Evolutionary conservation across 768 basidiomycete genomes (phyloP), one percentile per base, ranked within the genome.

Genomic region (Phlebiopsis gigantea): DNA sequence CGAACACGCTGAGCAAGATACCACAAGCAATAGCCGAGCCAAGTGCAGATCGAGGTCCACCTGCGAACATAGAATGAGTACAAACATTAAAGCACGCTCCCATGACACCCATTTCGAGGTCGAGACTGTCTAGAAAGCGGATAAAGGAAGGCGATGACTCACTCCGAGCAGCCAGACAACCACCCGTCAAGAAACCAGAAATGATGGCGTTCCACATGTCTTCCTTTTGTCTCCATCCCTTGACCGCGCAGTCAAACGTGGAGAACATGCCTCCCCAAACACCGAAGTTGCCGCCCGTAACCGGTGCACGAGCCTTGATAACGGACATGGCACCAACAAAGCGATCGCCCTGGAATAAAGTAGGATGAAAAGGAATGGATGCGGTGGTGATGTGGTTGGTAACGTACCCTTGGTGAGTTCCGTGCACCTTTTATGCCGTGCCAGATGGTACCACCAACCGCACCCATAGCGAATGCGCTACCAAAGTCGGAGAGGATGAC

Each of bases 121-220:
- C 15, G 34, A 53, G 19, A 24, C 22, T 5, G 22, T 22, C 5
- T 7, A 29, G 17, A 28, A 4, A 48, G 46, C 46, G 21, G 28
- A n/a, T n/a, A 22, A 22, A 21, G 22, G 17, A 12, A 53, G 9
- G 22, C 34, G 22, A 26, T 21, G 28, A 85, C 91, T 73, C 71
- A 97, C 96, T 92, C 76, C 96, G 82, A 60, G 90, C 82, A 57
- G 96, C 97, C 53, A 98, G 74, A 71, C 91, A 95, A 55, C 97
- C 97, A 72, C 97, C 97, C 9, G 97, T 98, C 85, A 97, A 82
- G 76, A 99, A 99, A 45, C 97, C 97, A 24, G 94, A 93, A 51
- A 97, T 88, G 66, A 99, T 98, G 42, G 94, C 94, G 68, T 99
- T 99, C 94, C 94, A 99, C 51, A 96, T 90, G 71, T 97, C 95